Percentiles rank a stretch among this genome's conserved stretches.
These are phyloP conservation scores for Bullera alba DNA, from an alignment of 768 basidiomycete genomes.

Conservation along the genomic window DNA sequence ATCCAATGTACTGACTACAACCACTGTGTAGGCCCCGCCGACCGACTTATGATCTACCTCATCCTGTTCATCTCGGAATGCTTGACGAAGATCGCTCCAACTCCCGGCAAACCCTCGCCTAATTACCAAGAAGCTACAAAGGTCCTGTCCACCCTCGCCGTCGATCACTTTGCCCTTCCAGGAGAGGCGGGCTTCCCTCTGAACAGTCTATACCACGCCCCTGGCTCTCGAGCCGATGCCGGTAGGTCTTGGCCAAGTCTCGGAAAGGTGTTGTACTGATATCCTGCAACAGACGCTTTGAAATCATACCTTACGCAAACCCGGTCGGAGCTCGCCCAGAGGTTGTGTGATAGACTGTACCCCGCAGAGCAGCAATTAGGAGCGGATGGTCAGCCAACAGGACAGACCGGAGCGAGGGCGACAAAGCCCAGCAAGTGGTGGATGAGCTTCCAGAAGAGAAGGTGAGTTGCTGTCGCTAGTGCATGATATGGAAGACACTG, in stretches of 20 bases:
- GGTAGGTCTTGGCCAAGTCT: constrained; percentile 52
- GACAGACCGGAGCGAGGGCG: constrained; percentile 33
- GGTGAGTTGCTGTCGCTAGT: constrained; percentile 23
- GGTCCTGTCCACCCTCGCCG: constrained; percentile 78
- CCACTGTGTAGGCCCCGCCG: constrained; percentile 58
- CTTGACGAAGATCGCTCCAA: constrained; percentile 73
- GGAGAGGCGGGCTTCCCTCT: constrained; percentile 92
- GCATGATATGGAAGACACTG: too few species aligned
- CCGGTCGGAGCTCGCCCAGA: constrained; percentile 80
- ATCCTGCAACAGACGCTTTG: constrained; percentile 61
- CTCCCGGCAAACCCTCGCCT: constrained; percentile 50
- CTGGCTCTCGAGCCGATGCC: constrained; percentile 66
- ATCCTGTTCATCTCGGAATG: constrained; percentile 98
- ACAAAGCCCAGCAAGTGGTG: constrained; percentile 99
- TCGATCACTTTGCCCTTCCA: constrained; percentile 87
- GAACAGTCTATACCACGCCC: constrained; percentile 82
- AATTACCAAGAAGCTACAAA: constrained; percentile 71
- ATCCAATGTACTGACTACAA: not conserved
- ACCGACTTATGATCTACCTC: constrained; percentile 90
- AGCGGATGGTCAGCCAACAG: constrained; percentile 61
- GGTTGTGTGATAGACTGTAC: constrained; percentile 81
- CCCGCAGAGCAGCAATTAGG: constrained; percentile 47
- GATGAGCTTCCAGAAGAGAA: constrained; percentile 98
- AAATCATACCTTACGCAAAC: constrained; percentile 87
- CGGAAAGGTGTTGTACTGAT: not conserved